phyloP scores from a whole-genome alignment of 805 yeast genomes.

The Maudiozyma serrabonitensis region DNA sequence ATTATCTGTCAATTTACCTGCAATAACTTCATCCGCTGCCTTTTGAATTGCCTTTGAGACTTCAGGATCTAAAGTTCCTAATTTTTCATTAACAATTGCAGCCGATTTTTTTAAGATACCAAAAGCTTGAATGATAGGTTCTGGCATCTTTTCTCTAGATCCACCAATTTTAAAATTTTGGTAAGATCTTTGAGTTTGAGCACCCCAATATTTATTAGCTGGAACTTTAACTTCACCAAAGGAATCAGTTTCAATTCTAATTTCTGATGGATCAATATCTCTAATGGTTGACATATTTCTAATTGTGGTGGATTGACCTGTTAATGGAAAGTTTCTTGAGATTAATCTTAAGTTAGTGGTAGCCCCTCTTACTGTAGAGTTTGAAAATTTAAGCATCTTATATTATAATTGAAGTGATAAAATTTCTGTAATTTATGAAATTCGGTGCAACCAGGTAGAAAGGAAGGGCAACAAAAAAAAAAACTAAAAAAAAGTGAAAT shows the following conservation, averaged over 20 bases:
- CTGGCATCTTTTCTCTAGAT: constrained; percentile 77
- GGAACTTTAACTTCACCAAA: constrained; percentile 95
- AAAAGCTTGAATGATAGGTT: constrained; percentile 82
- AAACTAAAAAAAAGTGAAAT: no score
- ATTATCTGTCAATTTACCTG: constrained; percentile 85
- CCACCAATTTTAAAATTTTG: constrained; percentile 97
- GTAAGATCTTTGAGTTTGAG: constrained; percentile 90
- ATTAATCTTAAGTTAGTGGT: background rate
- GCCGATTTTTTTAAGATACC: constrained; percentile 92
- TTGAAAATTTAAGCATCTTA: background rate
- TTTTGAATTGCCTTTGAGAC: constrained; percentile 75
- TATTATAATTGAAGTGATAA: background rate
- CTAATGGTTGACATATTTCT: constrained; percentile 1
- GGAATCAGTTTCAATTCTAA: constrained; percentile 83
- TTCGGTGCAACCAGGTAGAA: no score
- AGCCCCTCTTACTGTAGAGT: background rate
- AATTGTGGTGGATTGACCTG: background rate
- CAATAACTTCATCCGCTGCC: constrained; percentile 92
- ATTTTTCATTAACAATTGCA: constrained; percentile 75
- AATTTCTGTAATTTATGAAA: background rate
- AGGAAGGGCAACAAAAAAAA: no score
- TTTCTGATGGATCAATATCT: constrained; percentile 4
- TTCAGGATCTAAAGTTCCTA: constrained; percentile 79
- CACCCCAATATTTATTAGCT: constrained; percentile 88
- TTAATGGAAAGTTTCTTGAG: background rate